Evolutionary conservation across 2,329 filamentous ascomycete genomes (phyloP).

Genomic region (Trichoderma oligosporum): DNA sequence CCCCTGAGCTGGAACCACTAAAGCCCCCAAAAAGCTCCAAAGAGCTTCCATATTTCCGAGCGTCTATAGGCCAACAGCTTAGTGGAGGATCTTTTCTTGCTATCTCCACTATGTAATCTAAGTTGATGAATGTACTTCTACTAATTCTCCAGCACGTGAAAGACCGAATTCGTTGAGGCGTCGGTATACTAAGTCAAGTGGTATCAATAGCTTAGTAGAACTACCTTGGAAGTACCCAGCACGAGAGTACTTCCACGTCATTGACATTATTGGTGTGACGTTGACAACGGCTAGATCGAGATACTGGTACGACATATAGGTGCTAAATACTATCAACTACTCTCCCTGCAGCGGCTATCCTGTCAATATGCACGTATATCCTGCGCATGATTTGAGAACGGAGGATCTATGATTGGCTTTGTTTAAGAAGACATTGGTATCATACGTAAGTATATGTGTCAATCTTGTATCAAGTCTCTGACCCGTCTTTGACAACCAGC

Average conservation of each 20-base stretch:
- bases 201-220: neutral
- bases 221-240: neutral
- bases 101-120: constrained; percentile 8
- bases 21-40: constrained; percentile 8
- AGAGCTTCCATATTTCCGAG: constrained; percentile 3
- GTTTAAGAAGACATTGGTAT: neutral
- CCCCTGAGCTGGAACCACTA: constrained; percentile 19
- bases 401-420: neutral
- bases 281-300: neutral
- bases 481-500: neutral
- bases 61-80: neutral
- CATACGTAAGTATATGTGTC: neutral
- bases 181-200: neutral
- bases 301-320: neutral
- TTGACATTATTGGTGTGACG: constrained; percentile 2
- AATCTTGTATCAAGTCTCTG: neutral
- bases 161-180: constrained; percentile 16
- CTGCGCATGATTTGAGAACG: neutral
- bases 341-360: constrained; percentile 4
- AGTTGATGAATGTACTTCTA: too few relatives aligned
- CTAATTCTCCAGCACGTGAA: constrained; percentile 16
- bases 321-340: neutral
- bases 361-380: constrained; percentile 2
- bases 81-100: constrained; percentile 10
- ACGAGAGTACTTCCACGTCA: neutral